Conservation (phyloP, 2,329 filamentous ascomycete genomes). For the Massarina eburnea region DNA sequence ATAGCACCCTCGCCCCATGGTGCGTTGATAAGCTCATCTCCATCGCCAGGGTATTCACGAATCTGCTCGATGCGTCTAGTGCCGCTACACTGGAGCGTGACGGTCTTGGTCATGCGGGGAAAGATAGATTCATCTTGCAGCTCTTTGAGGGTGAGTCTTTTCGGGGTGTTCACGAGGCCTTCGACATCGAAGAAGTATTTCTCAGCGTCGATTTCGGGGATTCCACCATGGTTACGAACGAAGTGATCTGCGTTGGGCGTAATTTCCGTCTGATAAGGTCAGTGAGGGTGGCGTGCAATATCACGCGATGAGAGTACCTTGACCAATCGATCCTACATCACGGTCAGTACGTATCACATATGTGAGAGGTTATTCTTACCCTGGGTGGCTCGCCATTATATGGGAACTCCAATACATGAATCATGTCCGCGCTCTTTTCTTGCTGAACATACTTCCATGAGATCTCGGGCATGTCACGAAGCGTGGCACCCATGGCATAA, state of each 20-base stretch:
- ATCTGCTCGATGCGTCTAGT: slow-evolving; percentile 72
- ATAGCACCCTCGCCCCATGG: slow-evolving; percentile 59
- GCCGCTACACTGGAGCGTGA: slow-evolving; percentile 69
- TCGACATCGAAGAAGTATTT: slow-evolving; percentile 59
- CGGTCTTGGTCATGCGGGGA: slow-evolving; percentile 59
- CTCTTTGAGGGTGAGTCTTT: slow-evolving; percentile 59
- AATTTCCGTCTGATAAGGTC: slow-evolving; percentile 48
- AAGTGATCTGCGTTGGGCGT: slow-evolving; percentile 67
- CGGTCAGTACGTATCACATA: slow-evolving; percentile 8
- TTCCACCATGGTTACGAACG: slow-evolving; percentile 71
- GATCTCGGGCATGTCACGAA: slow-evolving; percentile 56
- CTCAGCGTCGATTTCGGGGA: slow-evolving; percentile 64
- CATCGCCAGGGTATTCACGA: slow-evolving; percentile 64
- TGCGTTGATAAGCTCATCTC: slow-evolving; percentile 58
- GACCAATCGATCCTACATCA: slow-evolving; percentile 53
- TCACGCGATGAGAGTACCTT: slow-evolving; percentile 27
- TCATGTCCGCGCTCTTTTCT: slow-evolving; percentile 51
- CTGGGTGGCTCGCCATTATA: slow-evolving; percentile 51
- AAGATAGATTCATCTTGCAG: slow-evolving; percentile 63
- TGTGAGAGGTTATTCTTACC: slow-evolving; percentile 12
- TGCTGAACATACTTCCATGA: slow-evolving; percentile 50
- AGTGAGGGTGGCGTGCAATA: slow-evolving; percentile 6
- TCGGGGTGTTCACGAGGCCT: slow-evolving; percentile 62
- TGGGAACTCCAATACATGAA: slow-evolving; percentile 51
- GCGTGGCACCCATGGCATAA: slow-evolving; percentile 44